Evolutionary conservation across 2,329 filamentous ascomycete species (phyloP).

Genomic region (Fusarium praegraminearum): DNA sequence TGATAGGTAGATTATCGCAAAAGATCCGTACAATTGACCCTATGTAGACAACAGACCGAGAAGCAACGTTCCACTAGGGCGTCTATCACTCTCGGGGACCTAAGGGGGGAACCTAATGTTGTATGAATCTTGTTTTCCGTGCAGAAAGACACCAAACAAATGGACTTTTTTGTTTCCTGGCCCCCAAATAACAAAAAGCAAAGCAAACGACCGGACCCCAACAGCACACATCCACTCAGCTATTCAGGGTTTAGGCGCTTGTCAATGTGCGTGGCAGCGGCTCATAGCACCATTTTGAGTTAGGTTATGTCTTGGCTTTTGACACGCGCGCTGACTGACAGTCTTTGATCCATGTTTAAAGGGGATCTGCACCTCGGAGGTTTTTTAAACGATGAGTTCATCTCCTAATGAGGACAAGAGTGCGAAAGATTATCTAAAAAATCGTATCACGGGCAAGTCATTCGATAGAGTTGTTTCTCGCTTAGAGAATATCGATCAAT

Average conservation of each 20-base stretch:
- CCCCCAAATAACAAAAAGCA: constrained; percentile 12
- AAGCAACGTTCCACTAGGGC: not conserved
- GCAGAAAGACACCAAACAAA: not conserved
- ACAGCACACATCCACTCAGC: not conserved
- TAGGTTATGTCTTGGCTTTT: constrained; percentile 11
- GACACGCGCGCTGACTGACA: constrained; percentile 11
- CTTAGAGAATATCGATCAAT: not conserved
- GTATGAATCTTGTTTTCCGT: constrained; percentile 15
- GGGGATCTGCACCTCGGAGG: constrained; percentile 8
- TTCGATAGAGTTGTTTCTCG: too few species aligned
- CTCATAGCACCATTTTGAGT: constrained; percentile 16
- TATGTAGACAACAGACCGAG: not conserved
- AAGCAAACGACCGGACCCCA: constrained; percentile 1
- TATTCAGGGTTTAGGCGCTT: constrained; percentile 2
- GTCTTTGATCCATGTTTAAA: not conserved
- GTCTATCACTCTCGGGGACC: not conserved
- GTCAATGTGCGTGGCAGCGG: constrained; percentile 14
- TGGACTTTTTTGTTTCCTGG: constrained; percentile 3
- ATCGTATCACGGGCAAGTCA: not conserved
- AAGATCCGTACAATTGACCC: not conserved
- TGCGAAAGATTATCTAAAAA: not conserved
- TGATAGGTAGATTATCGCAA: not conserved
- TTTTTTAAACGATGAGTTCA: not conserved
- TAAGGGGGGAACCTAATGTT: not conserved
- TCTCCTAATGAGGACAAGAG: not conserved